A percentile compares a stretch with the other conserved stretches of the same genome.
Conservation (phyloP, 2,329 filamentous ascomycete genomes). For the Cladophialophora exuberans region DNA sequence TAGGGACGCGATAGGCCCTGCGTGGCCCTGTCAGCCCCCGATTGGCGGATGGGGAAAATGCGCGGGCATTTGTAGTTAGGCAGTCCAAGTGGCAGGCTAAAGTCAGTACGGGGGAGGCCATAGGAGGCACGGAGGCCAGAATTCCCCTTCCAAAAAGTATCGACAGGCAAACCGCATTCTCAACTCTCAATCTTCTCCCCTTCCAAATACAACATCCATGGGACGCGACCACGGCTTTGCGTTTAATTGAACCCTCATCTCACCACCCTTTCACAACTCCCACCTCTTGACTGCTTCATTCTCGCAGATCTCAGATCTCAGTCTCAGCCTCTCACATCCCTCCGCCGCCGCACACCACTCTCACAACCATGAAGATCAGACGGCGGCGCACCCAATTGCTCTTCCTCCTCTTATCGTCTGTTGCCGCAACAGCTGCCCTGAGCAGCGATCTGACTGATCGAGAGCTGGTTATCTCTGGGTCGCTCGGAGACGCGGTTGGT, state of each 20-base stretch:
- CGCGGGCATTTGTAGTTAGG: background rate
- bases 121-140: too few relatives aligned
- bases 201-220: background rate
- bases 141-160: conserved; percentile 7
- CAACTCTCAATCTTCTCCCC: background rate
- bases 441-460: conserved; percentile 18
- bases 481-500: conserved; percentile 18
- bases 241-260: too few relatives aligned
- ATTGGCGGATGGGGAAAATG: conserved; percentile 5
- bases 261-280: background rate
- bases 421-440: conserved; percentile 34
- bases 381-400: conserved; percentile 37
- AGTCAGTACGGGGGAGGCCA: too few relatives aligned
- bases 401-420: conserved; percentile 41
- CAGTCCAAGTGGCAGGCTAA: too few relatives aligned
- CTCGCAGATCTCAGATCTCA: background rate
- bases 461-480: conserved; percentile 9
- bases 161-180: conserved; percentile 3
- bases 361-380: conserved; percentile 40
- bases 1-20: background rate
- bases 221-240: background rate
- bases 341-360: too few relatives aligned
- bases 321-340: background rate
- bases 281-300: conserved; percentile 5
- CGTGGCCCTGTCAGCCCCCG: background rate